phyloP scores from a whole-genome alignment of 805 yeast species.

The Cyberlindnera mrakii region DNA sequence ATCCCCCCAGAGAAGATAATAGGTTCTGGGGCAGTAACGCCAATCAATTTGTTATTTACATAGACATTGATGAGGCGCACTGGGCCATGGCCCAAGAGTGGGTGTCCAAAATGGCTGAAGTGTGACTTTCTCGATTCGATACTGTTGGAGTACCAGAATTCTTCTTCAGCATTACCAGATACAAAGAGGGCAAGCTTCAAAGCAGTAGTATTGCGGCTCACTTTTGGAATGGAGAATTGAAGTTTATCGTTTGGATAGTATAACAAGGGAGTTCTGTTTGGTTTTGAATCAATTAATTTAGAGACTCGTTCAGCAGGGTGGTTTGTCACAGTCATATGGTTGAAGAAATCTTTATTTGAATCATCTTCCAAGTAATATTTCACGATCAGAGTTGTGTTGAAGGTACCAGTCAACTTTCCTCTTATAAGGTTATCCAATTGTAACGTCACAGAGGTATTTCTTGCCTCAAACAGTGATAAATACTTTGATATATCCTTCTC shows the following conservation, averaged over 20 bases:
- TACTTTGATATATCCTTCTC: slow-evolving; percentile 63
- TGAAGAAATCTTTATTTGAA: slow-evolving; percentile 8
- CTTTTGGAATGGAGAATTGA: slow-evolving; percentile 34
- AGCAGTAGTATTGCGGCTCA: slow-evolving; percentile 50
- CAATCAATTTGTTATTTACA: slow-evolving; percentile 53
- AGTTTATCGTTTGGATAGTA: slow-evolving; percentile 38
- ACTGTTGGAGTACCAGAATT: slow-evolving; percentile 72
- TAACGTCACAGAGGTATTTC: slow-evolving; percentile 38
- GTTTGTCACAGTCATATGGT: slow-evolving; percentile 16
- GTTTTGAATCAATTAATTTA: slow-evolving; percentile 10
- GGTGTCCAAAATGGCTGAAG: slow-evolving; percentile 35
- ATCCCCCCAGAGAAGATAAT: slow-evolving; percentile 77
- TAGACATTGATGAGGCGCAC: slow-evolving; percentile 59
- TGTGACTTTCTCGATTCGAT: slow-evolving; percentile 39
- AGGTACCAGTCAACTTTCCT: slow-evolving; percentile 52
- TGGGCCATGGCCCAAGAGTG: slow-evolving; percentile 61
- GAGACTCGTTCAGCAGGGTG: slow-evolving; percentile 17
- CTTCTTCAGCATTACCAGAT: slow-evolving; percentile 76
- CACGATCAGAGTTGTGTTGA: slow-evolving; percentile 46
- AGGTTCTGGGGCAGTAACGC: slow-evolving; percentile 63
- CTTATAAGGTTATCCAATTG: slow-evolving; percentile 62
- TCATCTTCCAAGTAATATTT: slow-evolving; percentile 37
- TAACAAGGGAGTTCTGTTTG: slow-evolving; percentile 37
- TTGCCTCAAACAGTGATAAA: slow-evolving; percentile 38
- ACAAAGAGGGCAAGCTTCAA: slow-evolving; percentile 49